Conservation (phyloP, 768 basidiomycete genomes). For the Amanita brunnescens region DNA sequence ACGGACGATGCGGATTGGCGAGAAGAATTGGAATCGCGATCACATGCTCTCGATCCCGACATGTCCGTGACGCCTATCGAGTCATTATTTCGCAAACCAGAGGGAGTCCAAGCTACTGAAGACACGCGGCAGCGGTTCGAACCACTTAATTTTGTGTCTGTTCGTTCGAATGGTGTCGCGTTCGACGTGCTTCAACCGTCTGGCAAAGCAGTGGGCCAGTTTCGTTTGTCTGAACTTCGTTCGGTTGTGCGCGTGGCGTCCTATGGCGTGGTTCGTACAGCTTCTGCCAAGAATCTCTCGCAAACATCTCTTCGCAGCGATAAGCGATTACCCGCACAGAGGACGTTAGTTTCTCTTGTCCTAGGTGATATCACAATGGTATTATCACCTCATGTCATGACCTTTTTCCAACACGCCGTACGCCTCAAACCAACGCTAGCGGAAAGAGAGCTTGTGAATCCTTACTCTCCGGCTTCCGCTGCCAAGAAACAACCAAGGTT, state of each 20-base stretch:
- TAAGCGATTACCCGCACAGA: conserved; percentile 20
- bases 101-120: background rate
- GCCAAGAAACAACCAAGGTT: conserved; percentile 12
- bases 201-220: conserved; percentile 24
- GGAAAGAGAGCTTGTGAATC: background rate
- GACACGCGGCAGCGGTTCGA: background rate
- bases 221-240: conserved; percentile 24
- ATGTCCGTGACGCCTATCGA: conserved; percentile 1
- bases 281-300: conserved; percentile 23
- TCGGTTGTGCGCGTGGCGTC: conserved; percentile 16
- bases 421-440: conserved; percentile 33
- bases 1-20: background rate
- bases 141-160: background rate
- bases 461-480: conserved; percentile 2
- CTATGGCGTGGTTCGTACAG: conserved; percentile 10
- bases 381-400: conserved; percentile 51
- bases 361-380: conserved; percentile 32
- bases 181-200: background rate
- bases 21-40: background rate
- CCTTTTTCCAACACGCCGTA: conserved; percentile 47
- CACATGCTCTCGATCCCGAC: conserved; percentile 5
- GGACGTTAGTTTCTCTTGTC: conserved; percentile 26
- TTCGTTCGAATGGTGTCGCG: background rate
- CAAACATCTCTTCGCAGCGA: conserved; percentile 36
- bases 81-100: background rate